Evolutionary conservation across 345 rosid genomes (phyloP).

Genomic region (Hibiscus syriacus): DNA sequence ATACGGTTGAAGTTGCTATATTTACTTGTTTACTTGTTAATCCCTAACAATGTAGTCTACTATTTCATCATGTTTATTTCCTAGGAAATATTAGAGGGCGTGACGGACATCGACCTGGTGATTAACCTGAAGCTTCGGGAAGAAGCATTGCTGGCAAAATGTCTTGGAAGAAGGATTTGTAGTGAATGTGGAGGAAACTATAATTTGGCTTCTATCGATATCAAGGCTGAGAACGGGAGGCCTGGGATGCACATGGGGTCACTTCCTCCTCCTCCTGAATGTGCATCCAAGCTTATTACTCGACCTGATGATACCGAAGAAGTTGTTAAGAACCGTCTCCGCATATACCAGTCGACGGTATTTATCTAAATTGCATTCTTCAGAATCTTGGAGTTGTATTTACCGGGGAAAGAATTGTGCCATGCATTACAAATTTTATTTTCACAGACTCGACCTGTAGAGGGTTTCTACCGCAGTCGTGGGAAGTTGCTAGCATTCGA

Average conservation of each 20-base stretch:
- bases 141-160: conserved; percentile 88
- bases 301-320: conserved; percentile 92
- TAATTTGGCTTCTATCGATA: conserved; percentile 78
- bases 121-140: conserved; percentile 77
- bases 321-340: conserved; percentile 78
- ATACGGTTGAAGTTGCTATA: neutral
- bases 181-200: conserved; percentile 86
- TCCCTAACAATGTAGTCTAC: neutral
- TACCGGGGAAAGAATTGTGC: neutral
- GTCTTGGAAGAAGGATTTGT: conserved; percentile 93
- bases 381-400: neutral
- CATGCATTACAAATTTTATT: conserved; percentile 8
- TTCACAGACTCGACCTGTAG: conserved; percentile 77
- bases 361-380: neutral
- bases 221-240: conserved; percentile 67
- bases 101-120: conserved; percentile 72
- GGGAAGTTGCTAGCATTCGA: conserved; percentile 81
- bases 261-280: conserved; percentile 86
- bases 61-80: conserved; percentile 1
- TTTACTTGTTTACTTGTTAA: neutral
- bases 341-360: conserved; percentile 74
- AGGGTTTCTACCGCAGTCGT: conserved; percentile 69
- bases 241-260: conserved; percentile 92
- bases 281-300: conserved; percentile 71
- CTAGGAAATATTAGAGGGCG: conserved; percentile 91